Conservation (phyloP, 768 basidiomycete genomes). For the Gymnopilus dilepis region DNA sequence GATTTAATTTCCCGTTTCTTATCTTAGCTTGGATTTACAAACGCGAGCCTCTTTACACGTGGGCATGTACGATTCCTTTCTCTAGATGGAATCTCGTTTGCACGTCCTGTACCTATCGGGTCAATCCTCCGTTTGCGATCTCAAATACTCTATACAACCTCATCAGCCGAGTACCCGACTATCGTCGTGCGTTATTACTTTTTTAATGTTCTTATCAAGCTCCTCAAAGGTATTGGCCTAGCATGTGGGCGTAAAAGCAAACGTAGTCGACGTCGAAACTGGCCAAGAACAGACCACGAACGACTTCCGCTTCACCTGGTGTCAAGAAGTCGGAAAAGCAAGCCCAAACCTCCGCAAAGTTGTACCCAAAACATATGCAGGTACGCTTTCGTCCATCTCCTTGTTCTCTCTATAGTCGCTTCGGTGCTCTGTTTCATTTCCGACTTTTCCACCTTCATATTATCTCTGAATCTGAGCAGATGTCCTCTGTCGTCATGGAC, state of each 20-base stretch:
- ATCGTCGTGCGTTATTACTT: constrained; percentile 54
- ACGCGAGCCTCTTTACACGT: constrained; percentile 70
- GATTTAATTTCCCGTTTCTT: neutral
- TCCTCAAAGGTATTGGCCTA: constrained; percentile 31
- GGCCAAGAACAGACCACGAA: constrained; percentile 72
- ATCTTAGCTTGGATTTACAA: constrained; percentile 72
- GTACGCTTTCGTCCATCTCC: constrained; percentile 36
- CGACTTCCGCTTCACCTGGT: constrained; percentile 80
- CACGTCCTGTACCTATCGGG: constrained; percentile 82
- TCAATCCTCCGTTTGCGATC: constrained; percentile 79
- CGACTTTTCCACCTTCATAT: constrained; percentile 10
- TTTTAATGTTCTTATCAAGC: neutral
- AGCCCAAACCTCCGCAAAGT: constrained; percentile 46
- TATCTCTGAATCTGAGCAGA: neutral
- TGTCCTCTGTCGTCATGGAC: neutral
- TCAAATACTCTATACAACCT: constrained; percentile 65
- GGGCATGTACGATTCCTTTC: constrained; percentile 74
- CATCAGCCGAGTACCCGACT: constrained; percentile 53
- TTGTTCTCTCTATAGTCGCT: neutral
- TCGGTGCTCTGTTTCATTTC: constrained; percentile 17
- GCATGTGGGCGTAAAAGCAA: constrained; percentile 76
- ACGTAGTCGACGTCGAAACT: constrained; percentile 71
- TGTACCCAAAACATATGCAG: constrained; percentile 74
- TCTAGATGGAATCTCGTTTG: constrained; percentile 81
- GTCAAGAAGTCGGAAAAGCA: constrained; percentile 40